Conservation (phyloP, 2,329 filamentous ascomycete species). For the Botrytis fragariae region DNA sequence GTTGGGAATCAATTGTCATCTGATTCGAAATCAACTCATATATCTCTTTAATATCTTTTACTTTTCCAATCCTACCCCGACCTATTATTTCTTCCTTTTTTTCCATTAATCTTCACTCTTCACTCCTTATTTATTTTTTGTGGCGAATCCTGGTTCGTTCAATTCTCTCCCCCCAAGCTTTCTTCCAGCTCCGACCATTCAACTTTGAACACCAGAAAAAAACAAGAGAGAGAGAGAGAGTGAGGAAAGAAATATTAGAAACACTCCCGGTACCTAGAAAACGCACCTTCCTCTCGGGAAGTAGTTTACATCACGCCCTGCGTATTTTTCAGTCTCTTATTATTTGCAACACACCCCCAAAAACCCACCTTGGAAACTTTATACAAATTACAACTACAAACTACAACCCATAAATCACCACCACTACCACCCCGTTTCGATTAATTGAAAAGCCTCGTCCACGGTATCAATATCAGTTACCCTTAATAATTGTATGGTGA, state of each 20-base stretch:
- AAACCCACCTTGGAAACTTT: constrained; percentile 7
- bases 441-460: constrained; percentile 1
- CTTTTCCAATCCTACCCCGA: not conserved
- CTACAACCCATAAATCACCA: not conserved
- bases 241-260: not conserved
- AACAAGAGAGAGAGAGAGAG: not conserved
- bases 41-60: constrained; percentile 2
- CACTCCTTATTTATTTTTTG: not conserved
- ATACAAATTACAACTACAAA: constrained; percentile 8
- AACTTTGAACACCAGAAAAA: not conserved
- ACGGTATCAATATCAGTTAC: not conserved
- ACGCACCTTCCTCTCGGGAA: not conserved
- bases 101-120: not conserved
- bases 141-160: constrained; percentile 5
- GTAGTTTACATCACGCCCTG: constrained; percentile 4
- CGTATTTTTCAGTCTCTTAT: not conserved
- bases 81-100: not conserved
- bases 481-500: constrained; percentile 1
- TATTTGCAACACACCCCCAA: not conserved
- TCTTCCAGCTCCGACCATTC: not conserved
- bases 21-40: not conserved
- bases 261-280: not conserved
- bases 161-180: not conserved
- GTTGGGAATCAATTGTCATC: not conserved
- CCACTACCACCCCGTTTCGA: not conserved